Evolutionary conservation across 495 filamentous ascomycete genomes (phyloP).

Genomic region (Parmelia sp.): DNA sequence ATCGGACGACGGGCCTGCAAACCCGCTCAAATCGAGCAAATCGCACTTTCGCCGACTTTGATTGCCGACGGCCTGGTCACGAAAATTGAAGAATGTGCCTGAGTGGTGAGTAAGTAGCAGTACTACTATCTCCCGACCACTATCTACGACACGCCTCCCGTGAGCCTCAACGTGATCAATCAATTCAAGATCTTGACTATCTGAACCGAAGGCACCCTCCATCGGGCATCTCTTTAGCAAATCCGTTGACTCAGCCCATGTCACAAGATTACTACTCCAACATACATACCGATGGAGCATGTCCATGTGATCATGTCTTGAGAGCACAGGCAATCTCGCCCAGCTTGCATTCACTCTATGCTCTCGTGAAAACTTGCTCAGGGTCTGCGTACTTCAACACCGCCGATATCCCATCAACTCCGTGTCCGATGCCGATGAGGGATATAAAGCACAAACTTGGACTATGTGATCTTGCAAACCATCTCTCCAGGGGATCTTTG

Average conservation of each 20-base stretch:
- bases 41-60: neutral
- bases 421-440: neutral
- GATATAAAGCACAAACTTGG: neutral
- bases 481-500: neutral
- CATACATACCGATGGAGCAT: neutral
- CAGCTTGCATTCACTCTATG: neutral
- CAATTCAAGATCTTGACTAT: too few relatives aligned
- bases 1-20: neutral
- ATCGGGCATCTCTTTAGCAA: neutral
- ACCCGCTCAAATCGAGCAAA: neutral
- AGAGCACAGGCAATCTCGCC: neutral
- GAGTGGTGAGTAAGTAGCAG: too few relatives aligned
- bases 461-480: conserved; percentile 4
- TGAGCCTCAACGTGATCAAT: neutral
- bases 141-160: neutral
- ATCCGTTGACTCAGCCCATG: neutral
- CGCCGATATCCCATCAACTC: neutral
- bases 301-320: neutral
- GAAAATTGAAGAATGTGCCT: too few relatives aligned
- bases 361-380: neutral
- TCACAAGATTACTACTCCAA: neutral
- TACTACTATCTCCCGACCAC: too few relatives aligned
- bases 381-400: neutral
- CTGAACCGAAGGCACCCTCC: too few relatives aligned
- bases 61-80: neutral